A percentile compares a stretch with the other conserved stretches of the same genome.
These are phyloP conservation scores for Lactifluus subvellereus DNA, from an alignment of 768 basidiomycete genomes.

Conservation along the genomic window DNA sequence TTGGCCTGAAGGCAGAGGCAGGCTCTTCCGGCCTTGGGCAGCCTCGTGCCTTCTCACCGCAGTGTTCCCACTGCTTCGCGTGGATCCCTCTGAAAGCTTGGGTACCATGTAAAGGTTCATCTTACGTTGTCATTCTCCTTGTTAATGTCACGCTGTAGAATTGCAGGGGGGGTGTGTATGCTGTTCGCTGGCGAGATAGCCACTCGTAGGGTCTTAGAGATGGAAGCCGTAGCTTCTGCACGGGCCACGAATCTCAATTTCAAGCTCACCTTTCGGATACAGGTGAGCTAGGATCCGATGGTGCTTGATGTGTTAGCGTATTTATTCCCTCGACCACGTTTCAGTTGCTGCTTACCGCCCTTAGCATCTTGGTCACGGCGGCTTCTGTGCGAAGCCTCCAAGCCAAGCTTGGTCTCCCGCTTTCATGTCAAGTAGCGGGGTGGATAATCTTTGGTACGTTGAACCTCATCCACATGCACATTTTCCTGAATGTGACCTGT, in stretches of 20 bases:
- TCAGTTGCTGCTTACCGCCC: constrained; percentile 42
- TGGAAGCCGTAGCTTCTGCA: neutral
- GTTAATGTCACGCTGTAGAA: neutral
- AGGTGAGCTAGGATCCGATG: neutral
- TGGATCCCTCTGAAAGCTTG: constrained; percentile 65
- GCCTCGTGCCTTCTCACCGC: constrained; percentile 47
- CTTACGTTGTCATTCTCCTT: neutral
- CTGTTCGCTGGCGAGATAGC: constrained; percentile 26
- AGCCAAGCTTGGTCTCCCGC: constrained; percentile 60
- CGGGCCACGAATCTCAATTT: neutral
- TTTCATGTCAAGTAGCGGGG: constrained; percentile 50
- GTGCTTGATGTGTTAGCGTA: neutral
- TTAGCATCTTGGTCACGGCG: constrained; percentile 48
- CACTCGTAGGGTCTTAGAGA: constrained; percentile 2
- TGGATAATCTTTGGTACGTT: constrained; percentile 63
- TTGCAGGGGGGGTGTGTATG: constrained; percentile 43
- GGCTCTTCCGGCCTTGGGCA: constrained; percentile 40
- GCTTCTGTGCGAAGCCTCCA: constrained; percentile 57
- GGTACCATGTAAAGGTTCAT: constrained; percentile 48
- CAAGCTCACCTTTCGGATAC: neutral
- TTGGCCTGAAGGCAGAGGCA: constrained; percentile 38
- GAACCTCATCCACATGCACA: neutral
- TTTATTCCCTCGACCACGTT: neutral
- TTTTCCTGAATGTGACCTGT: neutral
- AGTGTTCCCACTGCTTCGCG: constrained; percentile 65